A percentile compares a stretch with the other conserved stretches of the same genome.
phyloP scores from a whole-genome alignment of 2,329 filamentous ascomycete species.

The Xylaria multiplex region DNA sequence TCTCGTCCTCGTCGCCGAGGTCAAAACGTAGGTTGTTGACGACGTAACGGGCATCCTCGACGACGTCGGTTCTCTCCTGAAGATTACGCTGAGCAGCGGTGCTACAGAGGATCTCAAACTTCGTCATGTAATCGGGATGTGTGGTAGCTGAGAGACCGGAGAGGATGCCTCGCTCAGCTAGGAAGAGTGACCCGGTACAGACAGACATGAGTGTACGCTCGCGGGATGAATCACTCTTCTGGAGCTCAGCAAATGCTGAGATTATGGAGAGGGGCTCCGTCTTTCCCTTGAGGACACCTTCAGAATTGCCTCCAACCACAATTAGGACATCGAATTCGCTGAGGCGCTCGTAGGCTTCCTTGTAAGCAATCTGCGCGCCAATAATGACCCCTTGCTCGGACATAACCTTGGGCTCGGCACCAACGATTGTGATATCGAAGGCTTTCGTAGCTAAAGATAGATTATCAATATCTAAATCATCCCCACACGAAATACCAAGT shows the following conservation, averaged over 20 bases:
- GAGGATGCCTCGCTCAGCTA: slow-evolving; percentile 80
- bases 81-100: slow-evolving; percentile 75
- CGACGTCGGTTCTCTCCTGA: slow-evolving; percentile 81
- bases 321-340: slow-evolving; percentile 83
- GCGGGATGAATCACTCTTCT: slow-evolving; percentile 79
- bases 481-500: slow-evolving; percentile 4
- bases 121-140: slow-evolving; percentile 82
- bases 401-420: slow-evolving; percentile 63
- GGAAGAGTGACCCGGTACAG: slow-evolving; percentile 81
- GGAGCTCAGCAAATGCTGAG: slow-evolving; percentile 79
- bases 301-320: slow-evolving; percentile 76
- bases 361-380: slow-evolving; percentile 79
- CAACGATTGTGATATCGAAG: slow-evolving; percentile 67
- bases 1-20: slow-evolving; percentile 81
- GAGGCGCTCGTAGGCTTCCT: slow-evolving; percentile 78
- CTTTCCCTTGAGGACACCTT: slow-evolving; percentile 73
- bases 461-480: slow-evolving; percentile 5
- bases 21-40: slow-evolving; percentile 93
- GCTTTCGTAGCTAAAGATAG: slow-evolving; percentile 60
- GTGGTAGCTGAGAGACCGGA: slow-evolving; percentile 83
- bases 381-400: slow-evolving; percentile 74
- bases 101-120: slow-evolving; percentile 83
- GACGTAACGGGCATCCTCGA: slow-evolving; percentile 83
- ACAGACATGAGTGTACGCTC: slow-evolving; percentile 85
- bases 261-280: slow-evolving; percentile 77